These are phyloP conservation scores for Lathyrus tuberosus DNA, from an alignment of 306 rosid species.

Conservation along the genomic window DNA sequence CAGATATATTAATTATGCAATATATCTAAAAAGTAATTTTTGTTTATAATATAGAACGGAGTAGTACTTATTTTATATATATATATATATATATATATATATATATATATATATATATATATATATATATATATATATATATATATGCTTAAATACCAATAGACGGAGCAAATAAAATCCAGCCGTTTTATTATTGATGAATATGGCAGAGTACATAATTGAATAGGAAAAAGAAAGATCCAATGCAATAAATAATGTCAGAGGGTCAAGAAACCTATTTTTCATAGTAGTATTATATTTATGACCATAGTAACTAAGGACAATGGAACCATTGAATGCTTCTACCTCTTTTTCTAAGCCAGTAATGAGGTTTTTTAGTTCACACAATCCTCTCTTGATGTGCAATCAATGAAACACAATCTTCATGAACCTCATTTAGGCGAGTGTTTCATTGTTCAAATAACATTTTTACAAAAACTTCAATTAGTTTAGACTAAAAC, in stretches of 20 bases:
- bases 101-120: too few relatives aligned
- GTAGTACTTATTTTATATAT: too few relatives aligned
- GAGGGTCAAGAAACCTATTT: not conserved
- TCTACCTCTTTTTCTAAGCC: conserved; percentile 29
- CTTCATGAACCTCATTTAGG: not conserved
- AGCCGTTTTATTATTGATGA: not conserved
- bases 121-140: too few relatives aligned
- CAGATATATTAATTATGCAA: too few relatives aligned
- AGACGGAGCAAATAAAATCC: not conserved
- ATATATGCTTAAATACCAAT: not conserved
- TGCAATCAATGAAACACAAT: not conserved
- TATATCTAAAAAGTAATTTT: too few relatives aligned
- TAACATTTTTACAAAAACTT: too few relatives aligned
- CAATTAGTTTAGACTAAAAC: too few relatives aligned
- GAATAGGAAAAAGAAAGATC: not conserved
- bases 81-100: too few relatives aligned
- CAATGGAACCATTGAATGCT: conserved; percentile 29
- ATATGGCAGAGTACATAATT: not conserved
- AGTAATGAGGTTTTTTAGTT: conserved; percentile 20
- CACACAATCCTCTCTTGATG: not conserved
- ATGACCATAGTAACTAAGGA: not conserved
- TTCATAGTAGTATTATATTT: not conserved
- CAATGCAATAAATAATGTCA: conserved; percentile 24
- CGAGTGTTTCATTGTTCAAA: not conserved
- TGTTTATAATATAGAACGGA: too few relatives aligned